Evolutionary conservation across 768 basidiomycete genomes (phyloP), one percentile per base, ranked within the genome.

Genomic region (Macrocybe gigantea): DNA sequence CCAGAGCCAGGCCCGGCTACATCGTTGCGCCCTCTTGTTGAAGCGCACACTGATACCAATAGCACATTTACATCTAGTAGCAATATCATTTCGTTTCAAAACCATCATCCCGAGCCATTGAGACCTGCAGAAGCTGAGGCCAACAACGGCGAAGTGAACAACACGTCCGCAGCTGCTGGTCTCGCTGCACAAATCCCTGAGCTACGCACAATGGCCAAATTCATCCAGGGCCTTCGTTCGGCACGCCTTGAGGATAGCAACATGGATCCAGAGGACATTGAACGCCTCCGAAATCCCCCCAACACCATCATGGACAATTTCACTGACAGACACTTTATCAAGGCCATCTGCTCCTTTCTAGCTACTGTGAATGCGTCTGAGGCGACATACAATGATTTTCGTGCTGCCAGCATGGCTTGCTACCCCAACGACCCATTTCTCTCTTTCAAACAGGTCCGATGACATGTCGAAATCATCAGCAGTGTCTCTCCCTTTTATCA

Each of bases 351-450:
- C 15, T 41, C 32, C n/a, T 63, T 54, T 45, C 47, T 66, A 2
- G 44, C 55, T 6, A 41, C 44, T 10, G 48, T 43, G 2, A 45
- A 63, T 34, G 47, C 58, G 7, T 60, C 66, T 3, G 41, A 64
- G 14, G 46, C 52, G 22, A 49, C 50, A 1, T 66, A 67, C 38
- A 45, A 55, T 10, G n/a, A 15, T 1, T 46, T 55, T 10, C 29
- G 54, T 1, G 22, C 41, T 3, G 58, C 53, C 3, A 44, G 55
- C 11, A n/a, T 46, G 29, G 33, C 38, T 8, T 39, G 49, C 11
- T 48, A 49, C 40, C 56, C 49, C 13, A 46, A 58, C 2, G 22
- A 50, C 3, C 33, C 44, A 2, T 39, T 63, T 9, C 53, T 56
- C 9, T 59, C 54, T 7, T 55, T 49, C 15, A 30, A 61, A 14